Conservation (phyloP, 495 filamentous ascomycete genomes). For the Poronia punctata region DNA sequence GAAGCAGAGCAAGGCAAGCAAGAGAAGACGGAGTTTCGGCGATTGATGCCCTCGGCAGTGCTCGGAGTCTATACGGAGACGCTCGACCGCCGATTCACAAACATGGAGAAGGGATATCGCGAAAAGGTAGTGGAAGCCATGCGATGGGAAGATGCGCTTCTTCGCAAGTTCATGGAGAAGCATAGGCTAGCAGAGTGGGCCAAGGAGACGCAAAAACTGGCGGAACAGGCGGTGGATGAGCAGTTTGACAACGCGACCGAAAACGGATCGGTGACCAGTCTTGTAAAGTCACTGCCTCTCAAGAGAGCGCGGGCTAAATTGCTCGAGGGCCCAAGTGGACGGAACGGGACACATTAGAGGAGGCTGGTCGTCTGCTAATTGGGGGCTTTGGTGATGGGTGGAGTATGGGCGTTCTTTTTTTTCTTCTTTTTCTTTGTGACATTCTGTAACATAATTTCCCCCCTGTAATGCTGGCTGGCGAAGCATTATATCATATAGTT, state of each 20-base stretch:
- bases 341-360: constrained; percentile 22
- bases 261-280: constrained; percentile 12
- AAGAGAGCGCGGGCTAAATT: constrained; percentile 14
- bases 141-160: constrained; percentile 49
- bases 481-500: constrained; percentile 22
- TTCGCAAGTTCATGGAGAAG: constrained; percentile 49
- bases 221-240: constrained; percentile 25
- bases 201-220: constrained; percentile 39
- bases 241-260: constrained; percentile 21
- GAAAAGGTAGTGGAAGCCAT: constrained; percentile 43
- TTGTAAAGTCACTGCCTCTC: constrained; percentile 7
- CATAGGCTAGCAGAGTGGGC: constrained; percentile 57
- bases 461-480: constrained; percentile 11
- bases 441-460: constrained; percentile 24
- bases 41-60: constrained; percentile 42
- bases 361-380: constrained; percentile 2
- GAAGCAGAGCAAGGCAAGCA: constrained; percentile 16
- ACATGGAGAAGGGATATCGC: constrained; percentile 38
- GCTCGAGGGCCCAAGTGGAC: constrained; percentile 18
- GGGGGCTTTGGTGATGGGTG: constrained; percentile 3
- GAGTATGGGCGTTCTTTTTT: constrained; percentile 17
- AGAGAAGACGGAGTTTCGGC: constrained; percentile 13
- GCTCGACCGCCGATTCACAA: constrained; percentile 47
- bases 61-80: constrained; percentile 45
- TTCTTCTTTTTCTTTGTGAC: no score